Percentiles rank a stretch among this genome's conserved stretches.
These are phyloP conservation scores for Kazachstania viticola DNA, from an alignment of 805 yeast species.

Conservation along the genomic window DNA sequence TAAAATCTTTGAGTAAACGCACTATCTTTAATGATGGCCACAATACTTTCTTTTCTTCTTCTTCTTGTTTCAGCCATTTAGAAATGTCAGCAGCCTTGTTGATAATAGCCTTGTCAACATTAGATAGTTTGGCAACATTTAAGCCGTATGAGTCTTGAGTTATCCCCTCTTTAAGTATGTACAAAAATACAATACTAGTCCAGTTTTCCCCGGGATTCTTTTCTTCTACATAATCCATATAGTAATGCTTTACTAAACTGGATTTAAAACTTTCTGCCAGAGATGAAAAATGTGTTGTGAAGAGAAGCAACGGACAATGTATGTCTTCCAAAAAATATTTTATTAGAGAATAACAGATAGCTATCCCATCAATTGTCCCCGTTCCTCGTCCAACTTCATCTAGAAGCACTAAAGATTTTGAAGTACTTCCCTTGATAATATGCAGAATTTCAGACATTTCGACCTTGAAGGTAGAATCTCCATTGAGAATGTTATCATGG, in stretches of 20 bases:
- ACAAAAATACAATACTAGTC: constrained; percentile 39
- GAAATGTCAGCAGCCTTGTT: constrained; percentile 31
- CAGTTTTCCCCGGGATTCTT: constrained; percentile 27
- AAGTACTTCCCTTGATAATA: constrained; percentile 68
- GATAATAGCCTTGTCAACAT: constrained; percentile 38
- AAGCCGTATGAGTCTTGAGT: constrained; percentile 68
- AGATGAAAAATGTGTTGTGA: constrained; percentile 77
- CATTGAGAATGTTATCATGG: constrained; percentile 58
- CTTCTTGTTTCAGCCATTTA: constrained; percentile 9
- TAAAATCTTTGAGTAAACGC: no score
- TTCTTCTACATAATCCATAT: constrained; percentile 53
- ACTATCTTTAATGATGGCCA: constrained; percentile 4
- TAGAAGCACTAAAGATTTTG: constrained; percentile 70
- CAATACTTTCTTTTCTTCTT: constrained; percentile 3
- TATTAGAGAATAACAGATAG: constrained; percentile 67
- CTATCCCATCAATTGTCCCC: constrained; percentile 66
- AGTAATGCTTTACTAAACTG: constrained; percentile 48
- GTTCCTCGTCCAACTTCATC: constrained; percentile 97
- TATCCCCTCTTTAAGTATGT: constrained; percentile 37
- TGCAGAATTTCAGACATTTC: constrained; percentile 94
- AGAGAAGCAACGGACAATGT: constrained; percentile 46
- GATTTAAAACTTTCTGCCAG: constrained; percentile 34
- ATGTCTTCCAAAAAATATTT: constrained; percentile 37
- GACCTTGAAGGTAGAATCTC: constrained; percentile 83
- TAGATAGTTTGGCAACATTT: constrained; percentile 73